Evolutionary conservation across 164 flowering plant species (phyloP).

Genomic region (Dillenia turbinata): DNA sequence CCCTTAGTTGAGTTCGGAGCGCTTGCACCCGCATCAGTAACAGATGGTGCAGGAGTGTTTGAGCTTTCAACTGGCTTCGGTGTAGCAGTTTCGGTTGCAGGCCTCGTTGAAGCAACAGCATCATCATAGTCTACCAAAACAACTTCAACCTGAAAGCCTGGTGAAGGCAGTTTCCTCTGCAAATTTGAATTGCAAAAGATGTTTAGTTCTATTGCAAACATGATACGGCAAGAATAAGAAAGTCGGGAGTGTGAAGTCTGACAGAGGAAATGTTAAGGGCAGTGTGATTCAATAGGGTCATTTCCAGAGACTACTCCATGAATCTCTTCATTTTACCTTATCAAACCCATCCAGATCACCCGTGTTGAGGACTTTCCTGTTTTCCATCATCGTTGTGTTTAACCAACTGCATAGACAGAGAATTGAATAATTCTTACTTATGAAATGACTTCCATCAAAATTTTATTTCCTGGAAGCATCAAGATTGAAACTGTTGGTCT

Average conservation of each 20-base stretch:
- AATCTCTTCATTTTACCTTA: slow-evolving; percentile 46
- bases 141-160: slow-evolving; percentile 93
- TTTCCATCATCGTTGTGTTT: slow-evolving; percentile 93
- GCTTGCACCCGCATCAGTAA: slow-evolving; percentile 14
- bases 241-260: no score
- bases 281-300: no score
- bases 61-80: slow-evolving; percentile 41
- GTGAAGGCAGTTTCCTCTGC: slow-evolving; percentile 98
- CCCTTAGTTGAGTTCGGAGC: slow-evolving; percentile 29
- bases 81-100: slow-evolving; percentile 29
- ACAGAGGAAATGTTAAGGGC: no score
- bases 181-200: background rate
- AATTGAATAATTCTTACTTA: background rate
- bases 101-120: slow-evolving; percentile 21
- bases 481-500: no score
- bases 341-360: slow-evolving; percentile 91
- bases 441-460: no score
- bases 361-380: slow-evolving; percentile 68
- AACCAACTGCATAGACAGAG: slow-evolving; percentile 67
- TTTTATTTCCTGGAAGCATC: no score
- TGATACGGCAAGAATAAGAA: background rate
- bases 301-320: no score
- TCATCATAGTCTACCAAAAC: slow-evolving; percentile 73
- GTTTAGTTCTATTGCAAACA: background rate
- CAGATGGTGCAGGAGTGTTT: slow-evolving; percentile 29